Conservation (phyloP, 2,329 filamentous ascomycete species). For the Didymella glomerata region DNA sequence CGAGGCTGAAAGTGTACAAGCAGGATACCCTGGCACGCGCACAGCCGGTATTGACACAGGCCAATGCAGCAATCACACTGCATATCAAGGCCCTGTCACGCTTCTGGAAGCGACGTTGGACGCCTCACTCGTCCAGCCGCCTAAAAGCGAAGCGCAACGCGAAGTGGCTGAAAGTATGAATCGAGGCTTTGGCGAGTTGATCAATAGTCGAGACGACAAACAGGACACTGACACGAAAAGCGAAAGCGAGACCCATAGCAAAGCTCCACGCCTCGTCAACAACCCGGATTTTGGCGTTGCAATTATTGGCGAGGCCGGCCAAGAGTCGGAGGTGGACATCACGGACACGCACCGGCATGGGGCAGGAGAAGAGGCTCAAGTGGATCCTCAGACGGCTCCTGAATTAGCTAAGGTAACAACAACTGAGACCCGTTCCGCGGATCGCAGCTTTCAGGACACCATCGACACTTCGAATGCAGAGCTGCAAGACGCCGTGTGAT, state of each 20-base stretch:
- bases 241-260: constrained; percentile 1
- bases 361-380: constrained; percentile 10
- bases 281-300: not conserved
- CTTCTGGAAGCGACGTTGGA: not conserved
- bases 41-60: not conserved
- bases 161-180: not conserved
- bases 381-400: constrained; percentile 4
- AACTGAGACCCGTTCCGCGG: not conserved
- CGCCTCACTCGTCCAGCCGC: not conserved
- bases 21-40: not conserved
- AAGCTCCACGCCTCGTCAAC: not conserved
- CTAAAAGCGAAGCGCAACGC: not conserved
- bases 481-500: not conserved
- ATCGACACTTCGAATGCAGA: not conserved
- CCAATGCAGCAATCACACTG: not conserved
- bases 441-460: not conserved
- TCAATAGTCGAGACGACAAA: not conserved
- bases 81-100: not conserved
- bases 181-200: not conserved
- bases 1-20: not conserved
- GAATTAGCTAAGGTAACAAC: not conserved
- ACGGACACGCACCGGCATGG: constrained; percentile 7
- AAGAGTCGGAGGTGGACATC: not conserved
- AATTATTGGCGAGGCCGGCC: not conserved
- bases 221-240: not conserved